Evolutionary conservation across 148 eudicot genomes (phyloP).

Genomic region (Heliamphora exappendiculata): DNA sequence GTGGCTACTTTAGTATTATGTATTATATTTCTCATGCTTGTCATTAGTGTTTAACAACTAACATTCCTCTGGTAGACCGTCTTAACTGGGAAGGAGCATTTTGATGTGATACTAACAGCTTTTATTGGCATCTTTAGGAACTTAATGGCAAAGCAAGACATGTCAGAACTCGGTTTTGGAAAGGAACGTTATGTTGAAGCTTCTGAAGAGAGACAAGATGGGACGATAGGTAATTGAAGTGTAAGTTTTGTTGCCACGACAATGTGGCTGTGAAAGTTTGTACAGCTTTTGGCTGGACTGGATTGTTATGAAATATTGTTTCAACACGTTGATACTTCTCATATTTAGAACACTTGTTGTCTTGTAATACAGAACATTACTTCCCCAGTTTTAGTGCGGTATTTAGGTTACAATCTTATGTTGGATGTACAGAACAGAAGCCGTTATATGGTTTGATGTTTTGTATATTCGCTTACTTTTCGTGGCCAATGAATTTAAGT

Average conservation of each 20-base stretch:
- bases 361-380: not conserved
- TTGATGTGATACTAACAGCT: not conserved
- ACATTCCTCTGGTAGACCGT: not conserved
- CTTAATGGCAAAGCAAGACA: slow-evolving; percentile 92
- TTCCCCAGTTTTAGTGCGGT: not conserved
- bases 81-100: not conserved
- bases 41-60: not conserved
- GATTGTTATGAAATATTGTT: not conserved
- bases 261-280: not conserved
- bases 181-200: slow-evolving; percentile 32
- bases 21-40: not conserved
- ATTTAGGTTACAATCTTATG: not conserved
- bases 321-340: not conserved
- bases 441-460: too few relatives aligned
- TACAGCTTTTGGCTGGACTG: slow-evolving; percentile 5
- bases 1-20: not conserved
- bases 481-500: too few relatives aligned
- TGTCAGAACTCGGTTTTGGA: slow-evolving; percentile 87
- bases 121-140: slow-evolving; percentile 45
- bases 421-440: too few relatives aligned
- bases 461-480: too few relatives aligned
- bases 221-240: slow-evolving; percentile 16
- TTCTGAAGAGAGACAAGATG: slow-evolving; percentile 23
- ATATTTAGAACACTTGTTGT: not conserved
- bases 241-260: slow-evolving; percentile 7